Base-by-base conservation (phyloP, 177 flowering plant species). In the Vitis hybrid region DNA sequence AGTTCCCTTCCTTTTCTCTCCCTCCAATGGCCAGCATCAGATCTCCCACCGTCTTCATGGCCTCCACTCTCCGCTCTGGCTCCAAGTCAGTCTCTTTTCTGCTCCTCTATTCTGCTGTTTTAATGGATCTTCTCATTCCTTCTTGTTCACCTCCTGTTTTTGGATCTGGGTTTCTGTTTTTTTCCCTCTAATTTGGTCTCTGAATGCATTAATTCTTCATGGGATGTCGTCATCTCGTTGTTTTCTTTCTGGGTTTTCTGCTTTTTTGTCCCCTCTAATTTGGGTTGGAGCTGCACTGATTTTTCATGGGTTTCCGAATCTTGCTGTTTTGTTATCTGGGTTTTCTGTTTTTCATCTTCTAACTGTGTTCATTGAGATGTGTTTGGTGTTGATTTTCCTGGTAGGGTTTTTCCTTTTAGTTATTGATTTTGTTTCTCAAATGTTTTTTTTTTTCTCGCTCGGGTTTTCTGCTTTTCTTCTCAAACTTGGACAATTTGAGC, bases 1-100 rank as follows among this genome's bases (percentile, higher is more conserved):
- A 40, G 46, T 40, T 40, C 7, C 7, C 85, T 57, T 72, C 77
- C 61, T 78, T 75, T 48, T 78, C 77, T 60, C 70, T 70, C 19
- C 86, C 82, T 2, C 59, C 73, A 5, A 32, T 62, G 60, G 24
- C 79, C 56, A 59, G 68, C 72, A 72, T 71, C 78, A 85, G 89
- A 84, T 84, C 89, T 76, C 78, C 85, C 30, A 83, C 60, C 70
- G 40, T 84, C 73, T 72, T 59, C 72, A 85, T 85, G 86, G 83
- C 91, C 19, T 84, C 87, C 48, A 83, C 87, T 59, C 76, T 87
- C 61, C 78, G 75, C 60, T 78, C 89, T 54, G 78, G 71, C 60
- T 67, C 86, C 69, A 85, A 75, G 91, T 87, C 55, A 79, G 84
- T 75, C 2, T 15, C n/a, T 46, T 35, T 67, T 56, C 2, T 40